Percentiles rank a stretch among this genome's conserved stretches.
Conservation (phyloP, 257 asterid genomes). For the Solanum clarkiae region DNA sequence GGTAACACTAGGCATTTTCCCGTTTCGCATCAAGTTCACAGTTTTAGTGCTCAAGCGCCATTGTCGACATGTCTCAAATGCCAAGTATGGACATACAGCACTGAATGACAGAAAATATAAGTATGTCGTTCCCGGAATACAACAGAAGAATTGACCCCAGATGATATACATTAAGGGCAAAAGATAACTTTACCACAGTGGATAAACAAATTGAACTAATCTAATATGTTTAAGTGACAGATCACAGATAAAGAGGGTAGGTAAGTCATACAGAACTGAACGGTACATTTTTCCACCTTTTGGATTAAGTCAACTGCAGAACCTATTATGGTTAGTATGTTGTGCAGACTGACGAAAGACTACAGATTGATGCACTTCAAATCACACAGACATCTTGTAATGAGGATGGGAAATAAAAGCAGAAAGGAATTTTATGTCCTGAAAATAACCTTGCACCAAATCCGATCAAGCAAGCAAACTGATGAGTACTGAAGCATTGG, state of each 20-base stretch:
- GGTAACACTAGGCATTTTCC: conserved; percentile 97
- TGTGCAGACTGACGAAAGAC: not conserved
- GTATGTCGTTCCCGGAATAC: not conserved
- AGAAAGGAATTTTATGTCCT: not conserved
- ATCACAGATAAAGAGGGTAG: not conserved
- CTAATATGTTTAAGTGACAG: not conserved
- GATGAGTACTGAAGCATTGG: conserved; percentile 99
- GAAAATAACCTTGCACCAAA: conserved; percentile 89
- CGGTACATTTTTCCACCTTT: not conserved
- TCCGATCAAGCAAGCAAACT: conserved; percentile 97
- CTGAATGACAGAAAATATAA: conserved; percentile 18
- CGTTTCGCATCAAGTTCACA: conserved; percentile 95
- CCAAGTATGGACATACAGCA: conserved; percentile 97
- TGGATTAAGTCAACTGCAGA: not conserved
- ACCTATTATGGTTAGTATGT: not conserved
- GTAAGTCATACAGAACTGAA: not conserved
- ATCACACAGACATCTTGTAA: not conserved
- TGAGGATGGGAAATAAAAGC: not conserved
- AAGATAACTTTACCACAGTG: not conserved
- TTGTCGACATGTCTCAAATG: conserved; percentile 92
- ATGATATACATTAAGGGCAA: not conserved
- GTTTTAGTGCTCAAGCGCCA: conserved; percentile 99
- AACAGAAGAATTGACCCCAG: not conserved
- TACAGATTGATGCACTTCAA: not conserved
- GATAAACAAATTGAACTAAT: not conserved